phyloP scores from a whole-genome alignment of 1,139 yeast species.

The Suhomyces kunorum region DNA sequence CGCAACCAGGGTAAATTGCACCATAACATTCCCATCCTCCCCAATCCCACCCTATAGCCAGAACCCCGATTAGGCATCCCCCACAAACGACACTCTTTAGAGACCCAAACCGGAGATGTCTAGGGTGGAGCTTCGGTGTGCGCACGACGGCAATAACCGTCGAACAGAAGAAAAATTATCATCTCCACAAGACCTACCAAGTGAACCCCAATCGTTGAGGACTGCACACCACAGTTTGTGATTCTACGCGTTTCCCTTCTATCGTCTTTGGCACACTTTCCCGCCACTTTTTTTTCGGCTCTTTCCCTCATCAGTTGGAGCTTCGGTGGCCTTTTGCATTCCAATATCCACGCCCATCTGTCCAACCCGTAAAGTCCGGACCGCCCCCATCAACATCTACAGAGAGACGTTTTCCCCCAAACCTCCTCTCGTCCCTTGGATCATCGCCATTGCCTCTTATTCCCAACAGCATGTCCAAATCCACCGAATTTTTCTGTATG shows the following conservation, averaged over 20 bases:
- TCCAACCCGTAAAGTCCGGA: conserved; percentile 2
- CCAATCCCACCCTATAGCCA: too few relatives aligned
- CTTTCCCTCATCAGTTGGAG: neutral
- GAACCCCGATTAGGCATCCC: too few relatives aligned
- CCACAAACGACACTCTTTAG: neutral
- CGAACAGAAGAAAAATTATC: conserved; percentile 12
- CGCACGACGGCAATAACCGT: conserved; percentile 12
- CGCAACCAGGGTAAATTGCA: too few relatives aligned
- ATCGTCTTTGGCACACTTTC: neutral
- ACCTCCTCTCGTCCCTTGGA: neutral
- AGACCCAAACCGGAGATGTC: neutral
- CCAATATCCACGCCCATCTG: neutral
- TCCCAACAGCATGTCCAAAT: conserved; percentile 18
- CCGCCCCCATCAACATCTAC: neutral
- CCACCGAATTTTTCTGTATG: conserved; percentile 24
- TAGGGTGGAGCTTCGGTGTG: neutral
- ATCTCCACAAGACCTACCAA: neutral
- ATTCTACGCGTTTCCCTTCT: neutral
- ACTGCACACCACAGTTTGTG: conserved; percentile 1
- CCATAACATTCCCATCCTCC: too few relatives aligned
- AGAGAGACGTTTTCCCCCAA: neutral
- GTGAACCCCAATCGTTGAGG: neutral
- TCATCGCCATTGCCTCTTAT: neutral
- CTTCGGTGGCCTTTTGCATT: conserved; percentile 1
- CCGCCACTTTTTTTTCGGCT: conserved; percentile 1